Base-by-base conservation (phyloP, 2,329 filamentous ascomycete species). In the Pseudogymnoascus sp. region DNA sequence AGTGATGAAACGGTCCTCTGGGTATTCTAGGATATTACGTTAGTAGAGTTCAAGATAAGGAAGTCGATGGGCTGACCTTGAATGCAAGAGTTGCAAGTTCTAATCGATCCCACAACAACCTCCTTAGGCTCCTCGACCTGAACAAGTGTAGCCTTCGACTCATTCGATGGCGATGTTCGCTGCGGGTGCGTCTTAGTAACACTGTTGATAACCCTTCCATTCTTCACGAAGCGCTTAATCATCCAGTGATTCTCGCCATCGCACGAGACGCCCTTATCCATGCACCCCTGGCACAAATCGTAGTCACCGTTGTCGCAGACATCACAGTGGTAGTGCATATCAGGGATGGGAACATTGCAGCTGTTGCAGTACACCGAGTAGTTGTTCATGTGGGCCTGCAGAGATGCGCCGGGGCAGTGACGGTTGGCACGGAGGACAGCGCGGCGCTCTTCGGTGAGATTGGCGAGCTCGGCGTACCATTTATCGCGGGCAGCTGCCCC, bases 351-450 rank as follows among this genome's bases (percentile, higher is more conserved):
- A 65, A 79, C 80, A 68, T 91, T 88, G 76, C 94, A 99, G 73
- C 85, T 83, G 78, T 99, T 97, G 83, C 94, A 99, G 80, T 90
- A 96, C 49, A 99, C 92, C 11, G 90, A 89, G 76, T 92, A 96
- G 55, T 82, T 77, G 62, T 71, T 29, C 29, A 37, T 45, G 35
- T 38, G 23, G 5, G 33, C 33, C 23, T 37, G 62, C 66, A 66
- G 45, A 64, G 62, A 16, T 60, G 61, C 26, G 59, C 61, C 39
- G 37, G 62, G 59, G 61, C 62, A 16, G 23, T 60, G 59, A 6
- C 19, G n/a, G 33, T 60, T 61, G 31, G 38, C 63, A 41, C 64
- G 61, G 38, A 66, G 58, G 16, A 60, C 59, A 14, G 62, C 61
- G 41, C 67, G 66, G 41, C 68, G 70, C 39, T 71, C 71, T 26